Evolutionary conservation across 202 grass and related monocot species (phyloP).

Genomic region (Thinopyrum obtusiflorum): DNA sequence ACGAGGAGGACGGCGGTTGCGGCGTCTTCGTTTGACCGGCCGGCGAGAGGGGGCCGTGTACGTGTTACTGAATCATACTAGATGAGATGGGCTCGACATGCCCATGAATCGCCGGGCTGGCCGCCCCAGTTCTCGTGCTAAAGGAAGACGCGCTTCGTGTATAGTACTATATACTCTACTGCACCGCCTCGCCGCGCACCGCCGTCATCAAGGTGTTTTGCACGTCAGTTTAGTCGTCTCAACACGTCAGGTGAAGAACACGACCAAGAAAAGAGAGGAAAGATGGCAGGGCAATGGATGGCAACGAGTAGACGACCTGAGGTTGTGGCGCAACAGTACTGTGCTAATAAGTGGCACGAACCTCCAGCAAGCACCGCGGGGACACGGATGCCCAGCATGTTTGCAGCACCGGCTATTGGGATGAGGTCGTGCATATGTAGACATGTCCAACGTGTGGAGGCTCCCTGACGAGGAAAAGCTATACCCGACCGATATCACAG

Average conservation of each 20-base stretch:
- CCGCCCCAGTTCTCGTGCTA: background rate
- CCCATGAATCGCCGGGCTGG: background rate
- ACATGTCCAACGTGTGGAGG: background rate
- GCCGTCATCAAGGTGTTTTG: background rate
- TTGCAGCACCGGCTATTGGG: too few species aligned
- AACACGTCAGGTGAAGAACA: too few species aligned
- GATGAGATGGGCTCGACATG: background rate
- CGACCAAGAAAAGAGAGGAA: too few species aligned
- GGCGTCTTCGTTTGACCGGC: constrained; percentile 20
- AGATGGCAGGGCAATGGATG: too few species aligned
- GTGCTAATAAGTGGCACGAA: too few species aligned
- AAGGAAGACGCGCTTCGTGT: too few species aligned
- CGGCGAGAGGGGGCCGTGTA: background rate
- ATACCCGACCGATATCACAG: background rate
- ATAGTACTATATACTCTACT: background rate
- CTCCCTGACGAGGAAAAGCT: background rate
- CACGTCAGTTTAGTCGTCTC: background rate
- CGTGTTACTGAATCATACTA: background rate
- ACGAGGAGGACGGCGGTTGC: constrained; percentile 11
- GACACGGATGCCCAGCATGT: background rate
- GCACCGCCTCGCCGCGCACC: background rate
- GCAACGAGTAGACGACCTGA: too few species aligned
- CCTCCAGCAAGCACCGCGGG: background rate
- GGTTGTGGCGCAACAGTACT: too few species aligned
- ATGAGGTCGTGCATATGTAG: background rate